Evolutionary conservation across 1,139 yeast genomes (phyloP), one percentile per base, ranked within the genome.

Genomic region (Geotrichum reessii): DNA sequence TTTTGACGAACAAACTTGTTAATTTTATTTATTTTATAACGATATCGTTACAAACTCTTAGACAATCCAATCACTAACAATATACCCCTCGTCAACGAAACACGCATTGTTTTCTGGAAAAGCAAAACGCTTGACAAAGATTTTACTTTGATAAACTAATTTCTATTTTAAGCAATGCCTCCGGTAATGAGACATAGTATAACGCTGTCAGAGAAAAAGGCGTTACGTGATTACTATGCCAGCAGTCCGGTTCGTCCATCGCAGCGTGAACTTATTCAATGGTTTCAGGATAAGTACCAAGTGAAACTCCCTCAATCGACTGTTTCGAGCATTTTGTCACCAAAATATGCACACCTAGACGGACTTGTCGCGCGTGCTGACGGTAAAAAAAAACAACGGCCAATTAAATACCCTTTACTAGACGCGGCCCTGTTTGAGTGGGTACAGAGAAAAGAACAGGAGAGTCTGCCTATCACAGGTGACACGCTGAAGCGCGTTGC

Each of bases 211-310:
- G 59, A 57, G 51, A 57, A 57, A 42, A 57, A 57, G 50, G 47
- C 59, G 17, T 44, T 57, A 25, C 42, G 59, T 14, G 59, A 57
- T 28, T 57, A 57, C 51, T 57, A 57, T 40, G 49, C 59, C 28
- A 57, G 56, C 42, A 28, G 56, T 37, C 56, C 59, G 5, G 52
- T 49, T 9, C 59, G 52, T 24, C 56, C 56, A 6, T 49, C 60
- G 1, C 60, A 57, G 51, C 50, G 56, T 8, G 57, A 57, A 25
- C 52, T 57, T 11, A 57, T 57, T 40, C 19, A 48, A 40, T 57
- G 60, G 60, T 57, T 57, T 47, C 57, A 54, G 47, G 57, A 57
- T 12, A 54, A 57, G 50, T 57, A 57, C 47, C 60, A 54, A 42
- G 57, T 54, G 17, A 57, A 57, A 40, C 52, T 57, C 1, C 57